Evolutionary conservation across 2,329 filamentous ascomycete species (phyloP).

Genomic region (Nectriaceae sp.): DNA sequence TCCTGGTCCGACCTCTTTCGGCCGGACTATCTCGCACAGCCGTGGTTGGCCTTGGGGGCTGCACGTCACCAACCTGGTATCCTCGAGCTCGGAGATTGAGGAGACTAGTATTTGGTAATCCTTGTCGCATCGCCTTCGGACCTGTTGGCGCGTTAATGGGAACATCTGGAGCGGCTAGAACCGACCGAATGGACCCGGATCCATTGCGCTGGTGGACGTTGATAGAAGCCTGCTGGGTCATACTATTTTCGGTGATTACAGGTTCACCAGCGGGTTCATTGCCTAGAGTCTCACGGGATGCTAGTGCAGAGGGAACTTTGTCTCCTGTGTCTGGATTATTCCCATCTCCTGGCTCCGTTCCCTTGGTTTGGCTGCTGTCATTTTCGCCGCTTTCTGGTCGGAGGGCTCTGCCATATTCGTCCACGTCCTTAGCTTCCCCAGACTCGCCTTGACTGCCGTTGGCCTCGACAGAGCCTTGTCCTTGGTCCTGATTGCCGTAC

Average conservation of each 20-base stretch:
- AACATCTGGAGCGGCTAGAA: slow-evolving; percentile 39
- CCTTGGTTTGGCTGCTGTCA: slow-evolving; percentile 9
- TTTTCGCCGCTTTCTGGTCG: slow-evolving; percentile 22
- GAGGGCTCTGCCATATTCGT: slow-evolving; percentile 42
- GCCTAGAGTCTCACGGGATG: slow-evolving; percentile 34
- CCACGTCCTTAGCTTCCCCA: slow-evolving; percentile 34
- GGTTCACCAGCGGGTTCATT: slow-evolving; percentile 27
- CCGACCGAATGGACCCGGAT: slow-evolving; percentile 32
- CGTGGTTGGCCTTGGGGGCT: slow-evolving; percentile 25
- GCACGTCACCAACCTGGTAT: slow-evolving; percentile 46
- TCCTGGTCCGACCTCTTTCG: slow-evolving; percentile 42
- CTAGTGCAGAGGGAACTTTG: slow-evolving; percentile 18
- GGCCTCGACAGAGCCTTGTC: slow-evolving; percentile 23
- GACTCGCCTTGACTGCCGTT: slow-evolving; percentile 15
- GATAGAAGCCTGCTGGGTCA: slow-evolving; percentile 1
- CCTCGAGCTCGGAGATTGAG: slow-evolving; percentile 62
- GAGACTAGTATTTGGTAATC: slow-evolving; percentile 78
- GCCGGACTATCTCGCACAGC: slow-evolving; percentile 19
- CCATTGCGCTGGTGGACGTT: slow-evolving; percentile 21
- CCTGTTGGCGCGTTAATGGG: slow-evolving; percentile 82
- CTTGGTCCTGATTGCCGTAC: slow-evolving; percentile 20
- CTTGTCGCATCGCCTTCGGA: slow-evolving; percentile 92
- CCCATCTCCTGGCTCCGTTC: slow-evolving; percentile 12
- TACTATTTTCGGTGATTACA: neutral
- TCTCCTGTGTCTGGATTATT: slow-evolving; percentile 19